Percentiles rank a stretch among this genome's conserved stretches.
These are phyloP conservation scores for Teunomyces lycoperdinae DNA, from an alignment of 805 yeast genomes.

Conservation along the genomic window DNA sequence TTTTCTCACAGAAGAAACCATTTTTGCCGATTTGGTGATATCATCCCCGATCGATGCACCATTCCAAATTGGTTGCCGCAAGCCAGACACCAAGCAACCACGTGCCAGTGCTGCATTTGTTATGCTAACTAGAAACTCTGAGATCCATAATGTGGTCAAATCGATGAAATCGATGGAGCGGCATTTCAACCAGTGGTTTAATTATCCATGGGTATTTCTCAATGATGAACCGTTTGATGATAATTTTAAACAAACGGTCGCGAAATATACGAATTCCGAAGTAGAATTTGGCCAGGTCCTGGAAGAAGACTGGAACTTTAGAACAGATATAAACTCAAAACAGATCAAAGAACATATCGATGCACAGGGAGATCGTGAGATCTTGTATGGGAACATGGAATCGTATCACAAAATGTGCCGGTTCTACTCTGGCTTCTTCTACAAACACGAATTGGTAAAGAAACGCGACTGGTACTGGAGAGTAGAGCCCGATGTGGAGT, in stretches of 20 bases:
- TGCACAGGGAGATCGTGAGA: conserved; percentile 74
- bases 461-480: conserved; percentile 93
- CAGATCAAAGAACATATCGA: no score
- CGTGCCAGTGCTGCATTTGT: conserved; percentile 84
- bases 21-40: neutral
- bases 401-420: conserved; percentile 95
- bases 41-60: neutral
- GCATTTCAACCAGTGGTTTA: conserved; percentile 90
- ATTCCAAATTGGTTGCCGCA: conserved; percentile 45
- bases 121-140: conserved; percentile 78
- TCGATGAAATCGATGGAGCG: conserved; percentile 76
- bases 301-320: conserved; percentile 65
- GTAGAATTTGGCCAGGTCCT: conserved; percentile 73
- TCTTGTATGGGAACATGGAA: conserved; percentile 78
- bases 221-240: conserved; percentile 75
- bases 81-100: conserved; percentile 36
- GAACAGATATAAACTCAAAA: conserved; percentile 11
- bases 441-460: conserved; percentile 69
- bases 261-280: conserved; percentile 51
- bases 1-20: neutral
- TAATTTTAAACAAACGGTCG: conserved; percentile 56
- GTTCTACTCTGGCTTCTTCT: conserved; percentile 82
- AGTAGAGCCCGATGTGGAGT: conserved; percentile 89
- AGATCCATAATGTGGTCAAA: conserved; percentile 66
- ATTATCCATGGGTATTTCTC: conserved; percentile 88